phyloP scores from a whole-genome alignment of 2,329 filamentous ascomycete species.

The Amesomyces nigricolor region DNA sequence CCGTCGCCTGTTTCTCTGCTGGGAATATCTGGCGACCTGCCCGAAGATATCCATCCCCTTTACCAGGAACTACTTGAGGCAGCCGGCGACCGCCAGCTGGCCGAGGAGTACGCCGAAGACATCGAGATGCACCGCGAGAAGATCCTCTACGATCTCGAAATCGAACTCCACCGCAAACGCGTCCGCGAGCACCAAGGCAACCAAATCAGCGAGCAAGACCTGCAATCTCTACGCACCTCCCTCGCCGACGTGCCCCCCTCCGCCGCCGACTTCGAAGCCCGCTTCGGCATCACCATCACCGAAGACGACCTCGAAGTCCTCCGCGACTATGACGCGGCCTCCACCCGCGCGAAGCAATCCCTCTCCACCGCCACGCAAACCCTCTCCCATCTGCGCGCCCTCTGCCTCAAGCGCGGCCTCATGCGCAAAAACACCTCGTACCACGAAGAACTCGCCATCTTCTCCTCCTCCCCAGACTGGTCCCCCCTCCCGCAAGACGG shows the following conservation, averaged over 20 bases:
- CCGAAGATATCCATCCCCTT: constrained; percentile 40
- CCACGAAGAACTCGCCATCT: constrained; percentile 37
- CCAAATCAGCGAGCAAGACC: constrained; percentile 34
- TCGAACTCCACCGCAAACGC: constrained; percentile 19
- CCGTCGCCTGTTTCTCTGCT: constrained; percentile 21
- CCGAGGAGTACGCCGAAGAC: constrained; percentile 43
- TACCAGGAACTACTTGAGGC: constrained; percentile 41
- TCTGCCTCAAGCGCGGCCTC: constrained; percentile 38
- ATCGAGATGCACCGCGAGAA: constrained; percentile 37
- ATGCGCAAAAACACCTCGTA: constrained; percentile 40
- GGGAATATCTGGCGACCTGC: constrained; percentile 27
- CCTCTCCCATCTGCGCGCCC: constrained; percentile 33
- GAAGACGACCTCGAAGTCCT: constrained; percentile 42
- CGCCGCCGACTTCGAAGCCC: constrained; percentile 16
- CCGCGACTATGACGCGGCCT: constrained; percentile 36
- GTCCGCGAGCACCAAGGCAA: constrained; percentile 18
- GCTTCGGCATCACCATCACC: constrained; percentile 26
- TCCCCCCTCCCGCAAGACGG: constrained; percentile 27
- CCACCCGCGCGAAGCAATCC: constrained; percentile 31
- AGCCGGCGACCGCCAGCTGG: constrained; percentile 42
- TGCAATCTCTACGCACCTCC: constrained; percentile 31
- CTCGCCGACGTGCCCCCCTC: constrained; percentile 23
- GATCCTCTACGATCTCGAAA: constrained; percentile 35
- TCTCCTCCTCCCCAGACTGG: constrained; percentile 30
- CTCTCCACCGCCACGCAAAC: constrained; percentile 33